Conservation (phyloP, 2,329 filamentous ascomycete species). For the Diaporthe citri region DNA sequence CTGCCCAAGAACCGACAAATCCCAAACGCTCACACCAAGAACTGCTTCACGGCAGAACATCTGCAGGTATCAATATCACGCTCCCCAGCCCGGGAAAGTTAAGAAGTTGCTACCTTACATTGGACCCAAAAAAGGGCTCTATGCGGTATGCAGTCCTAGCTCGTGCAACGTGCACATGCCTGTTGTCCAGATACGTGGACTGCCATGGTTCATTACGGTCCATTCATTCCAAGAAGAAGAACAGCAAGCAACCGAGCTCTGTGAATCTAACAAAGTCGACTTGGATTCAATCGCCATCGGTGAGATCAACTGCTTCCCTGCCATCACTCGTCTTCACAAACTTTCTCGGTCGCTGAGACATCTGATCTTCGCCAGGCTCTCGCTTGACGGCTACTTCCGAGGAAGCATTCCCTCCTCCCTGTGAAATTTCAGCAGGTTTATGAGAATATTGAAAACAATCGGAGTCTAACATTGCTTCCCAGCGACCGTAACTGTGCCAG, state of each 20-base stretch:
- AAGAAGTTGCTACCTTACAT: too few species aligned
- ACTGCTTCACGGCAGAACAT: neutral
- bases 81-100: too few species aligned
- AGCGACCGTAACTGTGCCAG: conserved; percentile 47
- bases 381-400: conserved; percentile 45
- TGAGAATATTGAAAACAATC: neutral
- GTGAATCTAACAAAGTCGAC: neutral
- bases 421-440: neutral
- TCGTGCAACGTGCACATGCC: too few species aligned
- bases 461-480: conserved; percentile 43
- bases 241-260: too few species aligned
- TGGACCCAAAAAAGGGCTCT: too few species aligned
- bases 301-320: conserved; percentile 39
- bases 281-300: conserved; percentile 2
- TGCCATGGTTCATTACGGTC: too few species aligned
- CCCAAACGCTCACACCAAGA: neutral
- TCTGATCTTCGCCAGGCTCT: conserved; percentile 41
- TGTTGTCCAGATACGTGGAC: too few species aligned
- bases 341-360: conserved; percentile 22
- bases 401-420: neutral
- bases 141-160: too few species aligned
- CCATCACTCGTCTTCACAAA: conserved; percentile 27
- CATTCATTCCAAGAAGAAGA: too few species aligned
- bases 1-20: neutral
- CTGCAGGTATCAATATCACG: too few species aligned